phyloP scores from a whole-genome alignment of 2,329 filamentous ascomycete genomes.

The Microdochium nivale region DNA sequence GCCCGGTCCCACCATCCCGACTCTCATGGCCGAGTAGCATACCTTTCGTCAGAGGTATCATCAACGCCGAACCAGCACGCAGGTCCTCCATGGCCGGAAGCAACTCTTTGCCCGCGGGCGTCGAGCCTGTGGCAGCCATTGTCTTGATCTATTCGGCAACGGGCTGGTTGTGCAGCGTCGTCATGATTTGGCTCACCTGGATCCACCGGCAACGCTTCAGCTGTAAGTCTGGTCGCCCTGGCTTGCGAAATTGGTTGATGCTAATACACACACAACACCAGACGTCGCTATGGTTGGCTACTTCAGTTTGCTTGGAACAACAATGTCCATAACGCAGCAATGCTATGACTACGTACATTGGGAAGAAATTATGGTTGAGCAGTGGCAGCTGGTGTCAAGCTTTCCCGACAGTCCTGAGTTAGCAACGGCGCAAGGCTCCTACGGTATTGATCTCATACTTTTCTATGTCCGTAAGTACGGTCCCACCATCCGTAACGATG shows the following conservation, averaged over 20 bases:
- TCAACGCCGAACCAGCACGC: background rate
- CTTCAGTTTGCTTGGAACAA: conserved; percentile 11
- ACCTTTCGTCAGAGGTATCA: background rate
- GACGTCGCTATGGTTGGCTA: conserved; percentile 14
- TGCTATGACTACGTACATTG: conserved; percentile 11
- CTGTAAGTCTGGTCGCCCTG: conserved; percentile 8
- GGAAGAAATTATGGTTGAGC: conserved; percentile 8
- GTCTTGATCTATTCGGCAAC: conserved; percentile 6
- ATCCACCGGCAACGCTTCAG: conserved; percentile 12
- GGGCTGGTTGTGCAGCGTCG: conserved; percentile 5
- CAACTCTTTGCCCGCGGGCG: conserved; percentile 7
- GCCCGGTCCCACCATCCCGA: background rate
- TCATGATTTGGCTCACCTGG: conserved; percentile 14
- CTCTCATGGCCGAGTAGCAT: background rate
- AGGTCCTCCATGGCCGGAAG: conserved; percentile 4
- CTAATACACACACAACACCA: conserved; percentile 3
- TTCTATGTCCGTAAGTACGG: conserved; percentile 15
- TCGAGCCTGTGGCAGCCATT: conserved; percentile 5
- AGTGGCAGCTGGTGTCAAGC: conserved; percentile 8
- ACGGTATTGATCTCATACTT: conserved; percentile 13
- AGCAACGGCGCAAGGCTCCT: conserved; percentile 15
- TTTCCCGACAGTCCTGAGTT: conserved; percentile 12
- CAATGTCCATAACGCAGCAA: conserved; percentile 15
- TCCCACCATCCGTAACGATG: background rate
- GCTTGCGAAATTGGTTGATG: background rate